A percentile compares a stretch with the other conserved stretches of the same genome.
phyloP scores from a whole-genome alignment of 768 basidiomycete genomes.

The Terana coerulea region DNA sequence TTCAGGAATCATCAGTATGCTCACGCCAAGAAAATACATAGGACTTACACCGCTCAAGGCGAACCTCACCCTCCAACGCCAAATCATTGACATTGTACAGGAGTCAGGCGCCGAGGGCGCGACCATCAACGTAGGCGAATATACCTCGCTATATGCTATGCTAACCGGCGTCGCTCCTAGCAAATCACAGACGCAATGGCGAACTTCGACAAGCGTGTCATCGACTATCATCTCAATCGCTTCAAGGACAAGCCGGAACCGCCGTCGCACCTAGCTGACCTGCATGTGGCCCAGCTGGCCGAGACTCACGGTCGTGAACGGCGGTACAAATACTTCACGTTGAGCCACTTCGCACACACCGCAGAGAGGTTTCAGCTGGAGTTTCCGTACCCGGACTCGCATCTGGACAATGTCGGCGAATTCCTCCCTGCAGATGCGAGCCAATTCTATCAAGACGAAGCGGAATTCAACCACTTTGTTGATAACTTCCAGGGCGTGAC shows the following conservation, averaged over 20 bases:
- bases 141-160: background rate
- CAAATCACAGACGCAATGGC: constrained; percentile 60
- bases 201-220: constrained; percentile 74
- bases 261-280: constrained; percentile 62
- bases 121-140: constrained; percentile 60
- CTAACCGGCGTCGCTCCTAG: constrained; percentile 30
- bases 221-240: constrained; percentile 75
- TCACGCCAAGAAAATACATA: constrained; percentile 3
- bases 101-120: constrained; percentile 64
- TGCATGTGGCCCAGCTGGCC: constrained; percentile 66
- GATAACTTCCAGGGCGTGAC: constrained; percentile 36
- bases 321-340: constrained; percentile 79
- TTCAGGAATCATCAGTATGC: background rate
- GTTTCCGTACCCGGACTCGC: constrained; percentile 41
- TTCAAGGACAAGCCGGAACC: constrained; percentile 65
- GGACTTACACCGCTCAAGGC: constrained; percentile 41
- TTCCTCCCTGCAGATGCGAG: constrained; percentile 43
- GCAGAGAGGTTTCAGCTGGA: constrained; percentile 65
- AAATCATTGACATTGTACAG: constrained; percentile 71
- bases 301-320: constrained; percentile 86
- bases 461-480: constrained; percentile 41
- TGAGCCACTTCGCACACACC: constrained; percentile 61
- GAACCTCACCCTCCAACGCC: constrained; percentile 71
- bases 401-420: constrained; percentile 49
- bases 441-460: constrained; percentile 52